These are phyloP conservation scores for Moesziomyces antarcticus DNA, from an alignment of 1,284 basidiomycete species.

Conservation along the genomic window DNA sequence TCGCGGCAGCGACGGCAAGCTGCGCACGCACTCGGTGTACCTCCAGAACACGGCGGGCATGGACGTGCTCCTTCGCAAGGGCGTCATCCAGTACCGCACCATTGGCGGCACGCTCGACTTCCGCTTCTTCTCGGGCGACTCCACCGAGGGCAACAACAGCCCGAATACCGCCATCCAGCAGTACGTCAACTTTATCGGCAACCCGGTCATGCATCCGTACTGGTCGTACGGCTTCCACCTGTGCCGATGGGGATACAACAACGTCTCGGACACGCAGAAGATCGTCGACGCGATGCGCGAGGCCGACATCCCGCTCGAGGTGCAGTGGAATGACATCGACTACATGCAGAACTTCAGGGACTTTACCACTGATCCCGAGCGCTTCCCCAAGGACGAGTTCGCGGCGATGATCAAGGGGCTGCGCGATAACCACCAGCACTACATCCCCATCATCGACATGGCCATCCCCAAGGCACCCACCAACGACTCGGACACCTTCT, in stretches of 20 bases:
- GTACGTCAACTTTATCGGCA: conserved; percentile 54
- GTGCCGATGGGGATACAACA: conserved; percentile 56
- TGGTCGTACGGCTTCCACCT: conserved; percentile 60
- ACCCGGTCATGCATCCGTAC: conserved; percentile 42
- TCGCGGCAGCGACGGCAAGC: conserved; percentile 69
- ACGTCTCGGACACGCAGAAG: conserved; percentile 39
- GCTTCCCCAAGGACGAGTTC: conserved; percentile 75
- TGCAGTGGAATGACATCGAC: conserved; percentile 84
- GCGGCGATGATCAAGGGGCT: conserved; percentile 75
- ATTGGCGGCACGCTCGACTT: conserved; percentile 59
- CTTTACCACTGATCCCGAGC: conserved; percentile 77
- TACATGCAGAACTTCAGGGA: conserved; percentile 74
- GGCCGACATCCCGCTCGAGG: conserved; percentile 75
- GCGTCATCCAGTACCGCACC: conserved; percentile 52
- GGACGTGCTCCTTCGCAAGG: conserved; percentile 48
- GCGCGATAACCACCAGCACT: conserved; percentile 69
- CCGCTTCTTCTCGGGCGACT: conserved; percentile 50
- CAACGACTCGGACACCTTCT: conserved; percentile 67
- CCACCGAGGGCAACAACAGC: conserved; percentile 21
- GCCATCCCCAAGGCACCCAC: conserved; percentile 65
- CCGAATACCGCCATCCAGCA: conserved; percentile 51
- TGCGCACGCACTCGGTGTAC: conserved; percentile 41
- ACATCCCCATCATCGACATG: conserved; percentile 69
- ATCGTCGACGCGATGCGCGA: conserved; percentile 43
- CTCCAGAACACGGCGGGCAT: conserved; percentile 51